phyloP scores from a whole-genome alignment of 352 stramenopile species.

The Phytophthora colocasiae region DNA sequence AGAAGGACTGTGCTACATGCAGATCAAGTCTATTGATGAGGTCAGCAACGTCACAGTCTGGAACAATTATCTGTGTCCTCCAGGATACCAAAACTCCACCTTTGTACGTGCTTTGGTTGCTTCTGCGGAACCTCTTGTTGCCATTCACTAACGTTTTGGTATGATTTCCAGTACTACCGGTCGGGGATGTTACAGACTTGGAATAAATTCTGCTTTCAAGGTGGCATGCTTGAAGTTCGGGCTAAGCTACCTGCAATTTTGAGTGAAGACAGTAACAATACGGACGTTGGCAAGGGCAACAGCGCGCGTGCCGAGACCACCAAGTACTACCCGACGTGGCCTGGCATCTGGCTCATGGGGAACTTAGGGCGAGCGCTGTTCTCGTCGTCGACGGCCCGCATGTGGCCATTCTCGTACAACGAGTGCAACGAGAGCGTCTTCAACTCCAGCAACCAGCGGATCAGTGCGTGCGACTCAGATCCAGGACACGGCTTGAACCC shows the following conservation, averaged over 20 bases:
- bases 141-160: constrained; percentile 4
- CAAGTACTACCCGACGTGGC: constrained; percentile 88
- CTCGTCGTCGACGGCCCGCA: constrained; percentile 91
- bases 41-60: constrained; percentile 69
- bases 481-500: constrained; percentile 94
- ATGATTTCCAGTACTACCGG: constrained; percentile 60
- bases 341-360: constrained; percentile 95
- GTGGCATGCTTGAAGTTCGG: constrained; percentile 91
- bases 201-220: constrained; percentile 95
- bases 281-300: constrained; percentile 77
- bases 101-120: constrained; percentile 39
- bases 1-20: constrained; percentile 58
- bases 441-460: constrained; percentile 67
- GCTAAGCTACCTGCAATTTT: constrained; percentile 90
- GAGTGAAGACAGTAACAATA: constrained; percentile 66
- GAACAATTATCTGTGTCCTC: constrained; percentile 70
- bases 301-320: constrained; percentile 46
- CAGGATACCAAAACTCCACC: constrained; percentile 55
- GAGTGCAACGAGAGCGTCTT: constrained; percentile 92
- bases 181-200: constrained; percentile 92
- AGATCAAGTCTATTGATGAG: constrained; percentile 62
- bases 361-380: constrained; percentile 96
- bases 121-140: no score
- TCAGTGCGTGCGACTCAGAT: constrained; percentile 90
- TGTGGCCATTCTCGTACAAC: constrained; percentile 97